These are phyloP conservation scores for Agaricus bisporus DNA, from an alignment of 768 basidiomycete genomes.

Conservation along the genomic window DNA sequence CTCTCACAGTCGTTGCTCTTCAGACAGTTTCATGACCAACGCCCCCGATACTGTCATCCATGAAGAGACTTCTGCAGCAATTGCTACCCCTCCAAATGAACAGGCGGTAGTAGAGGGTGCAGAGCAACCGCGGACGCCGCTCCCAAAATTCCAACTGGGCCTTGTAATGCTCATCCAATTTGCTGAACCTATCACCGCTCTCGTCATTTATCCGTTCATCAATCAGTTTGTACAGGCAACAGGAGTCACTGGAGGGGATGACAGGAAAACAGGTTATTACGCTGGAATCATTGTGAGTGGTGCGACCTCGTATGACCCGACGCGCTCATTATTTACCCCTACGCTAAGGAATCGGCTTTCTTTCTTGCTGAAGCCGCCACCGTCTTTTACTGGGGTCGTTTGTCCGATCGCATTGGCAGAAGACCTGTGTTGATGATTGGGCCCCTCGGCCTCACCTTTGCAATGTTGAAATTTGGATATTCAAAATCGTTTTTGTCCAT, in stretches of 20 bases:
- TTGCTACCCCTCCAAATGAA: background rate
- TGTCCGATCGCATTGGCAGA: slow-evolving; percentile 38
- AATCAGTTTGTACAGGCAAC: slow-evolving; percentile 39
- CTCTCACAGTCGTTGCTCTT: background rate
- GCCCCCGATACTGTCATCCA: background rate
- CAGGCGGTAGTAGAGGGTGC: background rate
- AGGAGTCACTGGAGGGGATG: slow-evolving; percentile 37
- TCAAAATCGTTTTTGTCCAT: slow-evolving; percentile 31
- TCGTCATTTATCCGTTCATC: slow-evolving; percentile 42
- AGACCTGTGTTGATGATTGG: slow-evolving; percentile 37
- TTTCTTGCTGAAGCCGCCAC: slow-evolving; percentile 37
- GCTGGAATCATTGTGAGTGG: slow-evolving; percentile 38
- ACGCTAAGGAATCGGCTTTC: slow-evolving; percentile 34
- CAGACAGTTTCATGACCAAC: background rate
- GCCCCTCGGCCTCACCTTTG: slow-evolving; percentile 31
- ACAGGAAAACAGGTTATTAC: slow-evolving; percentile 40
- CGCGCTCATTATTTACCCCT: background rate
- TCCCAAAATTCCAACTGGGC: slow-evolving; percentile 34
- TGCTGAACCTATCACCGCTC: slow-evolving; percentile 36
- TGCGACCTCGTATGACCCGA: background rate
- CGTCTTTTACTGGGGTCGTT: slow-evolving; percentile 38
- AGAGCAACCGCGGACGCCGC: slow-evolving; percentile 23
- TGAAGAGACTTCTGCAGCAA: background rate
- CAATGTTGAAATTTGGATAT: slow-evolving; percentile 37
- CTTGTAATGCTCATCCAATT: slow-evolving; percentile 34